Conservation (phyloP, 345 rosid species). For the Brassica nigra region DNA sequence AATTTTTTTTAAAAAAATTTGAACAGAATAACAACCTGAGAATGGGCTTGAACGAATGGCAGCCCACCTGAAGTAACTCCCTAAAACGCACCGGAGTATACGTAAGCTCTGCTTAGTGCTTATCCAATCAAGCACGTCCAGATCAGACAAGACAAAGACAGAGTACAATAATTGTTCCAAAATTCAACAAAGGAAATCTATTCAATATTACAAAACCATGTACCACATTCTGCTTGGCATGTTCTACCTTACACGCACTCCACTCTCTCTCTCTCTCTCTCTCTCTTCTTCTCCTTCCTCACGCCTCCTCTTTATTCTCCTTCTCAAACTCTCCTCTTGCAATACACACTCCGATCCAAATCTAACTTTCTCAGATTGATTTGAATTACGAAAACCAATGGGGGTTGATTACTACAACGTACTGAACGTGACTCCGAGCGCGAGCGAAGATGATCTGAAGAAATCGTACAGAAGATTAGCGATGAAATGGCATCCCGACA, state of each 20-base stretch:
- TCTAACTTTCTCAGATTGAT: not conserved
- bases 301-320: slow-evolving; percentile 4
- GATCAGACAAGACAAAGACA: not conserved
- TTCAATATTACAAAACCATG: not conserved
- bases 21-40: not conserved
- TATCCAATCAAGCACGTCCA: not conserved
- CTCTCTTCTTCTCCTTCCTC: not conserved
- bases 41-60: not conserved
- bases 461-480: slow-evolving; percentile 75
- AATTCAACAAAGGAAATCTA: slow-evolving; percentile 6
- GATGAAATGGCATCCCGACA: slow-evolving; percentile 95
- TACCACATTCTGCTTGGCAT: slow-evolving; percentile 23
- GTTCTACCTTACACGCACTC: slow-evolving; percentile 28
- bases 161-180: not conserved
- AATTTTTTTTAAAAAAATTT: no score
- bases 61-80: not conserved
- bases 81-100: not conserved
- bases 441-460: slow-evolving; percentile 76
- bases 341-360: not conserved
- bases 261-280: slow-evolving; percentile 24
- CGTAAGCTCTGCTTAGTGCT: not conserved
- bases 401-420: slow-evolving; percentile 91
- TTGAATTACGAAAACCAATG: slow-evolving; percentile 41
- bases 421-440: slow-evolving; percentile 63
- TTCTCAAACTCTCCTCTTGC: not conserved